phyloP scores from a whole-genome alignment of 192 early-diverging fungal species.

The Rhizoclosmatium sp. region DNA sequence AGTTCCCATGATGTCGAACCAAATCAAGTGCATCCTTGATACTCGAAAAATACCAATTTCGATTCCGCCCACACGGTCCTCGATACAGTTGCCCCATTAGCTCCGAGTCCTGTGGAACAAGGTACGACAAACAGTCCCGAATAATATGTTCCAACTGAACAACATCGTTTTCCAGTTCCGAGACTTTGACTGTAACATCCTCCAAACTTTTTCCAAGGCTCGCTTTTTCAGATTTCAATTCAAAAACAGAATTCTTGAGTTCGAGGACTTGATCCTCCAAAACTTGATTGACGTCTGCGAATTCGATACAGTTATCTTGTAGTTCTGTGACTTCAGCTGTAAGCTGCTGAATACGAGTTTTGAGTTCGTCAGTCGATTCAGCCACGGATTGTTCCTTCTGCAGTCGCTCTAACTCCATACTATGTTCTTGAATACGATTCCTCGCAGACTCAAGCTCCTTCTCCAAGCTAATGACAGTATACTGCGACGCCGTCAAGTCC shows the following conservation, averaged over 20 bases:
- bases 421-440: too few species aligned
- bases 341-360: too few species aligned
- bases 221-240: background rate
- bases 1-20: background rate
- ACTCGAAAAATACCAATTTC: background rate
- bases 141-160: background rate
- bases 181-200: background rate
- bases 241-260: background rate
- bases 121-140: background rate
- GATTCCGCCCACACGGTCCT: background rate
- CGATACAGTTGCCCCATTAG: background rate
- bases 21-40: background rate
- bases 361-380: background rate
- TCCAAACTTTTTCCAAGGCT: background rate
- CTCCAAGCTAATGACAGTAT: too few species aligned
- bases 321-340: slow-evolving; percentile 18
- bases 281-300: slow-evolving; percentile 22
- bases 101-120: background rate
- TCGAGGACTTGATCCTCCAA: slow-evolving; percentile 25
- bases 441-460: too few species aligned
- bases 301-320: slow-evolving; percentile 35
- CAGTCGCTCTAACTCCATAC: too few species aligned
- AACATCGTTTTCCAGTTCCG: background rate
- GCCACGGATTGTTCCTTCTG: background rate
- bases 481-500: too few species aligned